Base-by-base conservation (phyloP, 2,329 filamentous ascomycete genomes). In the Pseudocercospora fuligena region DNA sequence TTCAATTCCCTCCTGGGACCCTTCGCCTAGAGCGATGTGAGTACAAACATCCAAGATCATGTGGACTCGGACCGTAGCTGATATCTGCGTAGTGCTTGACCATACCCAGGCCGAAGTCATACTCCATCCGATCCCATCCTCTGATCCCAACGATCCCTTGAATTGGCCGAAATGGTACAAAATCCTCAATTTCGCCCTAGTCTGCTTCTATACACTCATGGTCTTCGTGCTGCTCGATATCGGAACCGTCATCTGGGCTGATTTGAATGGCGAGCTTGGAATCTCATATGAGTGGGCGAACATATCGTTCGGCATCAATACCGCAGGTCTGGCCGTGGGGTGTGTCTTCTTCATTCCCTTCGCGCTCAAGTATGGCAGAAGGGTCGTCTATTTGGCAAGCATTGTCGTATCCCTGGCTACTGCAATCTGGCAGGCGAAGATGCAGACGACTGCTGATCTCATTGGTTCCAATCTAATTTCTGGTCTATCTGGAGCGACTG, bases 311-410 rank as follows among this genome's bases (percentile, higher is more conserved):
- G 84, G 82, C 0, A 74, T 78, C 1, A 78, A 77, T 4, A 81
- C 73, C 51, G 82, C 76, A 3, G 81, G 83, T 59, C 77, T 85
- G 14, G 76, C 78, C 54, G 80, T 85, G 46, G 83, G 82, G 2
- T 69, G 82, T 2, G 79, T 80, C 5, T 75, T 84, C 8, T 83
- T 85, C 72, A 74, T 85, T 56, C 83, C 84, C 0, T 71, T 85
- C 2, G 83, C 83, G 3, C 82, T 83, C 62, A 82, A 83, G 58
- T 75, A 81, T 63, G 84, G 84, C 0, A 64, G 66, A 23, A 62
- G 66, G 21, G 43, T 59, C 4, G 58, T 68, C 11, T 70, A 66
- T 40, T 25, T 70, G 33, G 31, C 66, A n/a, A 60, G 49, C 36
- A 65, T 63, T 9, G 59, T 57, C 19, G 63, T 63, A 5, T 54